phyloP scores from a whole-genome alignment of 305 asterid genomes.

The Caryopteris hybrid region DNA sequence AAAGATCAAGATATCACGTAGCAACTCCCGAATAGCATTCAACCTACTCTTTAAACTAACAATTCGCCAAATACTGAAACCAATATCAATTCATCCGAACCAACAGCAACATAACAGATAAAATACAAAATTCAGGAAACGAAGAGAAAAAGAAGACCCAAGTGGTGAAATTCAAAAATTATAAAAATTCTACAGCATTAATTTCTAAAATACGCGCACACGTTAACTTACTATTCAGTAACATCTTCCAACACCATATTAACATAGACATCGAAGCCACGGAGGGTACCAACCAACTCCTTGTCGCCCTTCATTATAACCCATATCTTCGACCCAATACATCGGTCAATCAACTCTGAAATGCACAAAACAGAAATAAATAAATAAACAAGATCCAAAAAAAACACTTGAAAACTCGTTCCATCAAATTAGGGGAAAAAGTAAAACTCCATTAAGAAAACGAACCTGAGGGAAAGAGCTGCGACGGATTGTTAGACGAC shows the following conservation, averaged over 20 bases:
- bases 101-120: not conserved
- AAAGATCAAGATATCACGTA: not conserved
- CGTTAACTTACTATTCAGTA: constrained; percentile 74
- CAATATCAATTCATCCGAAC: not conserved
- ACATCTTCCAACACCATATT: constrained; percentile 95
- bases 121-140: not conserved
- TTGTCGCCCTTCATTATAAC: constrained; percentile 94
- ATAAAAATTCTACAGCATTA: not conserved
- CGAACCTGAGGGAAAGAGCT: constrained; percentile 58
- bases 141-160: not conserved
- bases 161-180: not conserved
- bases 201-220: not conserved
- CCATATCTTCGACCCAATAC: constrained; percentile 93
- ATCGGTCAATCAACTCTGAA: constrained; percentile 84
- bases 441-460: not conserved
- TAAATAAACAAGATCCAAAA: not conserved
- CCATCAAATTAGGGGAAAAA: not conserved
- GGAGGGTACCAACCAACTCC: constrained; percentile 83
- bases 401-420: not conserved
- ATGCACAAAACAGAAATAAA: not conserved
- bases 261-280: constrained; percentile 86
- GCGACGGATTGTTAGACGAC: constrained; percentile 67
- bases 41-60: not conserved
- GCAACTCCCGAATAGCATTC: not conserved
- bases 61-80: not conserved